These are phyloP conservation scores for Mucor sp. DNA, from an alignment of 371 early-diverging fungal genomes.

Conservation along the genomic window DNA sequence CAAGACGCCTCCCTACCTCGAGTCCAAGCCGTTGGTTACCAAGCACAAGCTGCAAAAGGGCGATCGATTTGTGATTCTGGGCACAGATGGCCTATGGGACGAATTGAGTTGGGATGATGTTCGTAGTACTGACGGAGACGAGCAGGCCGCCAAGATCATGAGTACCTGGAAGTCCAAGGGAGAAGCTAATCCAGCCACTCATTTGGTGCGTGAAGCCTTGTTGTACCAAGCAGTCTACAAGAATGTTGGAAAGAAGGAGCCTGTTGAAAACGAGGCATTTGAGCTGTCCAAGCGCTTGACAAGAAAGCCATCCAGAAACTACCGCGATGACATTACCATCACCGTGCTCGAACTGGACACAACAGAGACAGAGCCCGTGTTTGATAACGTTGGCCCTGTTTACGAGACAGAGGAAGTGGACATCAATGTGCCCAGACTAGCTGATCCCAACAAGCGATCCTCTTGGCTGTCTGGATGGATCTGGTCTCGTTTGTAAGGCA, in stretches of 20 bases:
- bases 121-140: constrained; percentile 41
- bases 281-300: constrained; percentile 52
- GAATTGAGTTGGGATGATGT: constrained; percentile 75
- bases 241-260: constrained; percentile 29
- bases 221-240: constrained; percentile 44
- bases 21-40: constrained; percentile 84
- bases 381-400: constrained; percentile 31
- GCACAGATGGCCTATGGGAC: constrained; percentile 96
- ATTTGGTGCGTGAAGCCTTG: constrained; percentile 81
- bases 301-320: constrained; percentile 62
- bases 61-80: constrained; percentile 88
- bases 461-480: constrained; percentile 45
- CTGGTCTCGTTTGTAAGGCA: constrained; percentile 36
- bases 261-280: constrained; percentile 29
- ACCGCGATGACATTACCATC: constrained; percentile 94
- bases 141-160: constrained; percentile 42
- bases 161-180: constrained; percentile 24
- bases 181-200: constrained; percentile 85
- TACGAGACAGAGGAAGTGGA: constrained; percentile 31
- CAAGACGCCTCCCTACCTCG: constrained; percentile 91
- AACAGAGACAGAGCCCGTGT: neutral
- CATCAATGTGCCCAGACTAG: constrained; percentile 27
- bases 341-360: constrained; percentile 76
- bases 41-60: constrained; percentile 62
- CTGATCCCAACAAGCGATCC: constrained; percentile 11